A percentile compares a stretch with the other conserved stretches of the same genome.
Evolutionary conservation across 768 basidiomycete genomes (phyloP).

Genomic region (Agaricus subrufescens): DNA sequence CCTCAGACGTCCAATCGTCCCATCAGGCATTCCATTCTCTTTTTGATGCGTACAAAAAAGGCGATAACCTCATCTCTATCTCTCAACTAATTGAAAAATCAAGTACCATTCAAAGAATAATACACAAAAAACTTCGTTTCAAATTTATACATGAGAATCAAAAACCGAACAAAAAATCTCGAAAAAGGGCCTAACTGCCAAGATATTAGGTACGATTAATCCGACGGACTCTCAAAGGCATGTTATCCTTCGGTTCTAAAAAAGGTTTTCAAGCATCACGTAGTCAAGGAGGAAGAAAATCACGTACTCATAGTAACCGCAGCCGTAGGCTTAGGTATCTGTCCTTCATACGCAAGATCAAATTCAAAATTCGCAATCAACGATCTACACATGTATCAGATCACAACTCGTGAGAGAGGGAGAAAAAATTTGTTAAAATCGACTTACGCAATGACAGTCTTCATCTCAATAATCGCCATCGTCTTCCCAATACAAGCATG

Average conservation of each 20-base stretch:
- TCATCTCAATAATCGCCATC: constrained; percentile 46
- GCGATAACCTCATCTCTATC: too few relatives aligned
- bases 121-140: too few relatives aligned
- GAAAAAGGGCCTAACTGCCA: too few relatives aligned
- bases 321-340: constrained; percentile 19
- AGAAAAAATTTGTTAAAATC: not conserved
- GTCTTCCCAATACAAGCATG: constrained; percentile 45
- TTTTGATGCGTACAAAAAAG: too few relatives aligned
- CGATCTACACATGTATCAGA: constrained; percentile 14
- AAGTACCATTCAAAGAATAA: too few relatives aligned
- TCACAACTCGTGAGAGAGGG: too few relatives aligned
- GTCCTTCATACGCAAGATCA: constrained; percentile 33
- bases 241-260: constrained; percentile 31
- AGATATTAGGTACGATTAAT: constrained; percentile 4
- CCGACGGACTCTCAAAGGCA: constrained; percentile 28
- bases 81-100: too few relatives aligned
- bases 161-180: too few relatives aligned
- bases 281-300: not conserved
- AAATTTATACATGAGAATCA: too few relatives aligned
- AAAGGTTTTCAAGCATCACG: not conserved
- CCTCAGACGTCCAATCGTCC: too few relatives aligned
- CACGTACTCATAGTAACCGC: constrained; percentile 43
- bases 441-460: constrained; percentile 35
- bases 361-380: constrained; percentile 39
- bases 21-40: too few relatives aligned